phyloP scores from a whole-genome alignment of 2,329 filamentous ascomycete species.

The Fusarium gaditjirri region DNA sequence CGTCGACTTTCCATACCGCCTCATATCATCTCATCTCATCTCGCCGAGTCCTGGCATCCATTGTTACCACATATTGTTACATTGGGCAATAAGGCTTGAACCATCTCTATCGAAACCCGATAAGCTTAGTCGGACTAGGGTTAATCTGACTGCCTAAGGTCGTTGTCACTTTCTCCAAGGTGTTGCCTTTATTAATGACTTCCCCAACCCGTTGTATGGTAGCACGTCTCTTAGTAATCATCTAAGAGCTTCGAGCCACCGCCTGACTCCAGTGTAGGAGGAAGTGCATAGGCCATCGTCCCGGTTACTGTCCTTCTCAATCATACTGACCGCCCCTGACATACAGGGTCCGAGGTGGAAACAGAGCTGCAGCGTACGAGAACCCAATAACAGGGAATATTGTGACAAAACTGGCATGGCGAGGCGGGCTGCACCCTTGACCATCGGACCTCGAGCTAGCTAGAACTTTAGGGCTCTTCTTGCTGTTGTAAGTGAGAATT shows the following conservation, averaged over 20 bases:
- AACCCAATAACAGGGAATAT: conserved; percentile 9
- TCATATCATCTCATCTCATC: background rate
- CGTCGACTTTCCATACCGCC: conserved; percentile 1
- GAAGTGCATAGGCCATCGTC: conserved; percentile 1
- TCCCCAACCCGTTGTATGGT: background rate
- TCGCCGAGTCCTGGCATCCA: background rate
- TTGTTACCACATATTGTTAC: conserved; percentile 6
- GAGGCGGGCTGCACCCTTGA: conserved; percentile 38
- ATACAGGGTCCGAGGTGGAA: conserved; percentile 30
- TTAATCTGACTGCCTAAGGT: background rate
- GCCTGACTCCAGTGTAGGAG: background rate
- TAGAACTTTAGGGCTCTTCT: background rate
- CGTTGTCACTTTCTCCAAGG: background rate
- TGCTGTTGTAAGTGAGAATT: background rate
- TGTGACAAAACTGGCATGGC: conserved; percentile 11
- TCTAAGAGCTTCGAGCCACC: background rate
- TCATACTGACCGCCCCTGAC: conserved; percentile 27
- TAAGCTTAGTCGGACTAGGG: background rate
- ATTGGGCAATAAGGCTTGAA: background rate
- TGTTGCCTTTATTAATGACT: background rate
- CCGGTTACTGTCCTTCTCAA: background rate
- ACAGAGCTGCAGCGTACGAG: conserved; percentile 22
- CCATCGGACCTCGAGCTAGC: conserved; percentile 4
- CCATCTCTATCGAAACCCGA: background rate
- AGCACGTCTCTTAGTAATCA: background rate